Evolutionary conservation across 1,284 basidiomycete species (phyloP).

Genomic region (Ganoderma resinaceum): DNA sequence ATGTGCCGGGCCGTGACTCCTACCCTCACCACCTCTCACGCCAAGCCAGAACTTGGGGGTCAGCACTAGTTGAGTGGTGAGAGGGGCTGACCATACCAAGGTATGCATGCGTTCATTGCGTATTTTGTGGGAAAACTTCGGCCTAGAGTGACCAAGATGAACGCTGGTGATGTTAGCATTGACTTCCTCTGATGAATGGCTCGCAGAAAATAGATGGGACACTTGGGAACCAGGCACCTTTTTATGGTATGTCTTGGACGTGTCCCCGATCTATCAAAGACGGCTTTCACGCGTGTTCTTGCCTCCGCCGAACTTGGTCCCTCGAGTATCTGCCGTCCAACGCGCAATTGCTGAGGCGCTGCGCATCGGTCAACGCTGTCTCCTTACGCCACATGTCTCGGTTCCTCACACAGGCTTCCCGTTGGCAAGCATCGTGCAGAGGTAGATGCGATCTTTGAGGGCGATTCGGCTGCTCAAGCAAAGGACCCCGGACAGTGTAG

Average conservation of each 20-base stretch:
- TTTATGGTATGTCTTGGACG: constrained; percentile 28
- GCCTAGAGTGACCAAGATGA: constrained; percentile 14
- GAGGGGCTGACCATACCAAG: constrained; percentile 27
- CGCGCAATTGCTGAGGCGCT: constrained; percentile 3
- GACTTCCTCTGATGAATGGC: constrained; percentile 6
- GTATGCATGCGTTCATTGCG: constrained; percentile 16
- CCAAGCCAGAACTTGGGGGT: constrained; percentile 2
- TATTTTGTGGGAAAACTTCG: constrained; percentile 27
- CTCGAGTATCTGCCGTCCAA: constrained; percentile 25
- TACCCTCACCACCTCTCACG: constrained; percentile 3
- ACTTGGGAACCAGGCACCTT: constrained; percentile 30
- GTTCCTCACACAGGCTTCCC: constrained; percentile 11
- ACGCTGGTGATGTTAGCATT: constrained; percentile 18
- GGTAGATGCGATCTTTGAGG: constrained; percentile 26
- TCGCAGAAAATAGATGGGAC: constrained; percentile 17
- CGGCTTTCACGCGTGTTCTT: constrained; percentile 13
- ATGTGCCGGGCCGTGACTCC: background rate
- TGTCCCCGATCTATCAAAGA: constrained; percentile 10
- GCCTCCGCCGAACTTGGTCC: constrained; percentile 7
- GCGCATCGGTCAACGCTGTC: constrained; percentile 8
- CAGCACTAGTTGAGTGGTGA: constrained; percentile 17
- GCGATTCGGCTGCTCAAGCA: constrained; percentile 11
- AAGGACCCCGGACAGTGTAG: background rate
- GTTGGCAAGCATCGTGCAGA: constrained; percentile 8
- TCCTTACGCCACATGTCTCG: constrained; percentile 20